Evolutionary conservation across 2,329 filamentous ascomycete species (phyloP), one percentile per base, ranked within the genome.

Genomic region (Penicillium brevicompactum): DNA sequence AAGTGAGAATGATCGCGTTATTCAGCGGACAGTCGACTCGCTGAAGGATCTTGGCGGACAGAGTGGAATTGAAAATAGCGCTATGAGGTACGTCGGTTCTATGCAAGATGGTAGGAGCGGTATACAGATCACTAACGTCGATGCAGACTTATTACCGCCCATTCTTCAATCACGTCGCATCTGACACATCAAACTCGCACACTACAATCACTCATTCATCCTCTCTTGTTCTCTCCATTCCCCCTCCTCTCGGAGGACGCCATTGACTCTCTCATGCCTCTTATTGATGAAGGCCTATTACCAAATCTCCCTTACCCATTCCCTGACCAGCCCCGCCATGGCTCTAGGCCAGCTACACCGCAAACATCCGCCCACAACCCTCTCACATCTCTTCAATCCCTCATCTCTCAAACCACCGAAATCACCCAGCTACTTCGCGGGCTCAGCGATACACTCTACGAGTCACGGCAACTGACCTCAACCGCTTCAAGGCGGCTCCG

Each of bases 381-480:
- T 68, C 82, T 89, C 63, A 81, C 82, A 63, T 90, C 89, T 9
- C 77, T 92, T 44, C 82, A 86, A 55, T 82, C 84, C 21, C 81
- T 93, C 49, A 87, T 91, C 69, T 80, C 84, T 6, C 80, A 90
- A 60, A 92, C 89, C 0, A 79, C 84, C 24, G 89, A 92, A 58
- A 78, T 93, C 27, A 84, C 93, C 8, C 84, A 91, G 66, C 90
- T 91, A 6, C 83, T 99, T 45, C 91, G 91, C 64, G 89, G 91
- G 62, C 81, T 99, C 4, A 91, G 90, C 6, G 94, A 99, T 71
- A 92, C 91, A 3, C 81, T 99, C 32, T 93, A 97, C 74, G 96
- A 97, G 88, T 92, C 89, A 31, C 87, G 91, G 11, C 93, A 97
- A 74, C 89, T 90, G 1, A 94, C 91, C 0, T 89, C 87, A 3